Percentiles rank a stretch among this genome's conserved stretches.
These are phyloP conservation scores for Wallacemonas collosoma DNA, from an alignment of 208 protist species.

Conservation along the genomic window DNA sequence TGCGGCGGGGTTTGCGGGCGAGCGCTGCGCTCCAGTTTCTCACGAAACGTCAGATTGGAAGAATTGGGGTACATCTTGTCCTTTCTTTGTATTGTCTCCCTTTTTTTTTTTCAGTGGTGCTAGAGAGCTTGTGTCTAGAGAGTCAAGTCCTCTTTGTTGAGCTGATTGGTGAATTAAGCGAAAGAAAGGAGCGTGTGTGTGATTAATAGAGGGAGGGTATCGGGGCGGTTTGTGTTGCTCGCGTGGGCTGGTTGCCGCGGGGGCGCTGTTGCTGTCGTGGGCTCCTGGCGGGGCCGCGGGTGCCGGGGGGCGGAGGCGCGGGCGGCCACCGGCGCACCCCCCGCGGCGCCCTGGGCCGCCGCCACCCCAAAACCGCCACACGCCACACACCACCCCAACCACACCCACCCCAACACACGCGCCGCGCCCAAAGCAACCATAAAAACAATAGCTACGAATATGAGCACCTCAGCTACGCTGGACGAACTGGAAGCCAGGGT, in stretches of 20 bases:
- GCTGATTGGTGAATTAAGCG: too few relatives aligned
- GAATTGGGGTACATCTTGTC: not conserved
- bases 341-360: too few relatives aligned
- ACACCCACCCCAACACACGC: not conserved
- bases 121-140: not conserved
- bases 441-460: not conserved
- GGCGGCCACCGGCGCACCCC: too few relatives aligned
- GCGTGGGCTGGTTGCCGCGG: too few relatives aligned
- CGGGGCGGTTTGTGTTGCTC: too few relatives aligned
- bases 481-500: conserved; percentile 29
- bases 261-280: too few relatives aligned
- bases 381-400: not conserved
- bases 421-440: not conserved
- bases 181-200: too few relatives aligned
- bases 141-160: too few relatives aligned
- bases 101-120: conserved; percentile 13
- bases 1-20: conserved; percentile 38
- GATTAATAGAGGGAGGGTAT: too few relatives aligned
- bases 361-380: too few relatives aligned
- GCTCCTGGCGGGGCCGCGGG: too few relatives aligned
- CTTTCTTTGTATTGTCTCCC: conserved; percentile 13
- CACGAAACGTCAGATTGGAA: conserved; percentile 26
- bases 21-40: conserved; percentile 57
- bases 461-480: conserved; percentile 16
- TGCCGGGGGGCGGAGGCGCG: too few relatives aligned